Base-by-base conservation (phyloP, 495 filamentous ascomycete genomes). In the Podospora pseudocomata region DNA sequence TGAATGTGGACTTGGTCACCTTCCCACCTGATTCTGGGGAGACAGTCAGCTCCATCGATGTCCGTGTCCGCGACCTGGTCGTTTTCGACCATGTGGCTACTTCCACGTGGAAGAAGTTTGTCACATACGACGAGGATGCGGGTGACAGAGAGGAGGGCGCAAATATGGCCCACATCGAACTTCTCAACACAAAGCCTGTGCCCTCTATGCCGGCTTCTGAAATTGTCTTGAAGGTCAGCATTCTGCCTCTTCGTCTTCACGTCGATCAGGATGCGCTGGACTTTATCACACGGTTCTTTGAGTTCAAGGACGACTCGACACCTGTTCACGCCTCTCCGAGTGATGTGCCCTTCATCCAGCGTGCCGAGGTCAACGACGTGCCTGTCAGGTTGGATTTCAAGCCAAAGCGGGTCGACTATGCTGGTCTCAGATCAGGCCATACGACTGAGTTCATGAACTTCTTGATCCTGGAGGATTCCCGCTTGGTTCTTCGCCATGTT, bases 371-470 rank as follows among this genome's bases (percentile, higher is more conserved):
- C 64, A 91, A 92, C 70, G 85, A 91, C 16, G 84, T 98, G 11
- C 90, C 86, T 15, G 81, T 99, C 63, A 91, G 88, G 69, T 85
- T 98, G 5, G 95, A 99, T 77, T 99, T 98, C 81, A 99, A 99
- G 78, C 96, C 96, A 5, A 97, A 98, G 78, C 87, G 92, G 15
- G 91, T 99, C 27, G 93, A 99, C 78, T 99, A 98, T 74, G 90
- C 88, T 0, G 92, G 94, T 11, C 86, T 99, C 6, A 89, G 93
- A n/a, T 97, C 96, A 5, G 96, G 96, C n/a, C 93, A 92, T 67
- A 99, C 96, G 2, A 96, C 92, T 0, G 96, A 99, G 77, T 95
- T 99, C 75, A 98, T 98, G 96, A 98, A 99, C 79, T 96, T 99
- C 77, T 86, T 97, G 71, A 91, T 95, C 56, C 87, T 99, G 15